Conservation (phyloP, 2,329 filamentous ascomycete species). For the Fusarium sp. region DNA sequence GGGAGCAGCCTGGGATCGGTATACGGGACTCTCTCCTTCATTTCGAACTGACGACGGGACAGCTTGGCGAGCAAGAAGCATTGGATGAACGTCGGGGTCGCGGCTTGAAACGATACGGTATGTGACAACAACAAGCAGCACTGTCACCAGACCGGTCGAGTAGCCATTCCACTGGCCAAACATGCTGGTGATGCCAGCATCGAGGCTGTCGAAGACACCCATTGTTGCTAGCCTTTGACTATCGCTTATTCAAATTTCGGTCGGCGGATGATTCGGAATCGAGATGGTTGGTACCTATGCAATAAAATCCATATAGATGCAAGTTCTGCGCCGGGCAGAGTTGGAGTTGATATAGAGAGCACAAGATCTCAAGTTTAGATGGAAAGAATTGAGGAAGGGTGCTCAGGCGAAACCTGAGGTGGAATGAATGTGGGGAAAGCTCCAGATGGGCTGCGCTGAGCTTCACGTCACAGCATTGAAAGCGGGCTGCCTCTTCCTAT, state of each 20-base stretch:
- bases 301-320: not conserved
- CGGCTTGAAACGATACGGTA: conserved; percentile 76
- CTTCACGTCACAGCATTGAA: conserved; percentile 14
- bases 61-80: conserved; percentile 88
- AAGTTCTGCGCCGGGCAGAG: not conserved
- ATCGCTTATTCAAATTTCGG: conserved; percentile 1
- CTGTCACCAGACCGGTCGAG: conserved; percentile 75
- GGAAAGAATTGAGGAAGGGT: conserved; percentile 33
- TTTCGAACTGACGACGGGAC: conserved; percentile 81
- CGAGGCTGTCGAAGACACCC: conserved; percentile 69
- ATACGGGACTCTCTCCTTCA: conserved; percentile 85
- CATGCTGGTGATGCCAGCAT: conserved; percentile 75
- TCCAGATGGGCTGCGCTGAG: conserved; percentile 12
- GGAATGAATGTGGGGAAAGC: conserved; percentile 31
- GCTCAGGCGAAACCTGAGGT: conserved; percentile 14
- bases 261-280: conserved; percentile 7
- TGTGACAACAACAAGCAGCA: conserved; percentile 73
- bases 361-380: conserved; percentile 15
- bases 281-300: not conserved
- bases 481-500: conserved; percentile 26
- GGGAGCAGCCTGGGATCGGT: conserved; percentile 84
- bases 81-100: conserved; percentile 91
- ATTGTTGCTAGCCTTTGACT: conserved; percentile 42
- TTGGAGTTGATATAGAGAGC: not conserved
- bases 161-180: conserved; percentile 85